Evolutionary conservation across 148 eudicot species (phyloP).

Genomic region (Cornus florida): DNA sequence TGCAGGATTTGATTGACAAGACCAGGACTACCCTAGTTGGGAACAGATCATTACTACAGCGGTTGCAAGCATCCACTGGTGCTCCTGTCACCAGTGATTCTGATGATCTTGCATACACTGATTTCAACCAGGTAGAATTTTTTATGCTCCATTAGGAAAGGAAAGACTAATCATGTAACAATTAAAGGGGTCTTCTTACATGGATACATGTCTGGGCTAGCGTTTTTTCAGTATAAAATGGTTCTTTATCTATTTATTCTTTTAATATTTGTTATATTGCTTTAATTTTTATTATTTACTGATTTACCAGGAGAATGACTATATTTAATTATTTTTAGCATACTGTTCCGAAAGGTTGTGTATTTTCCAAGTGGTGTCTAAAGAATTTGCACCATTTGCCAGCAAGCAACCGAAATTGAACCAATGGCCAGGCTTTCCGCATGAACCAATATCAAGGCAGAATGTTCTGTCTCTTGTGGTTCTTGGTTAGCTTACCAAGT

Average conservation of each 20-base stretch:
- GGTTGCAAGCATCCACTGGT: conserved; percentile 66
- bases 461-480: conserved; percentile 11
- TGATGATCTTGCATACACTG: conserved; percentile 67
- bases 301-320: not conserved
- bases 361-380: conserved; percentile 77
- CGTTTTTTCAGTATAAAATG: no score
- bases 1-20: conserved; percentile 87
- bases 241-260: no score
- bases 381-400: conserved; percentile 75
- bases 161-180: not conserved
- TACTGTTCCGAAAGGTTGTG: conserved; percentile 33
- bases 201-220: no score
- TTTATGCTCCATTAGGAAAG: not conserved
- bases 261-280: no score
- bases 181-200: not conserved
- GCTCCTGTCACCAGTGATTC: conserved; percentile 54
- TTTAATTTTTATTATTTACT: not conserved
- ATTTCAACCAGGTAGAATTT: conserved; percentile 65
- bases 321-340: not conserved
- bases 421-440: conserved; percentile 26
- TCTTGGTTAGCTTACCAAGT: conserved; percentile 27
- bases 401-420: conserved; percentile 77
- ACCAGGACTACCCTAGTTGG: conserved; percentile 72
- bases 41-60: conserved; percentile 66
- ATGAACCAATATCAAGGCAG: conserved; percentile 7